These are phyloP conservation scores for Ogataea saltuana DNA, from an alignment of 805 yeast genomes.

Conservation along the genomic window DNA sequence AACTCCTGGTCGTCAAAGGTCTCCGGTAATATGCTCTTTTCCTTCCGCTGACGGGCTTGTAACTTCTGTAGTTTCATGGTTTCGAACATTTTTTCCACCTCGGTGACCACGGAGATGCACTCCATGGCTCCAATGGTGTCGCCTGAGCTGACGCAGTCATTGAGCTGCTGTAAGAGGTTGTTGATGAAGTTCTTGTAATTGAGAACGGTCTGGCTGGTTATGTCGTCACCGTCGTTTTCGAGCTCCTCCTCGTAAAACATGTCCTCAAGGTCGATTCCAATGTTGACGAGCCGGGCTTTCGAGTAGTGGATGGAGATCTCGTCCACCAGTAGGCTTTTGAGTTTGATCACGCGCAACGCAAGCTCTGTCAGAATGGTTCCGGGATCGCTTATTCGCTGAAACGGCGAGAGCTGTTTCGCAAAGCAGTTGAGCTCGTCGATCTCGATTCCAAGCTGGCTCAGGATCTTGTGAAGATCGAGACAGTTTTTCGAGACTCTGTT, in stretches of 20 bases:
- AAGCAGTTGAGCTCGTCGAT: slow-evolving; percentile 48
- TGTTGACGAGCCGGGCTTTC: slow-evolving; percentile 62
- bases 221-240: slow-evolving; percentile 16
- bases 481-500: slow-evolving; percentile 54
- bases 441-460: slow-evolving; percentile 45
- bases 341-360: slow-evolving; percentile 45
- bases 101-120: slow-evolving; percentile 64
- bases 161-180: slow-evolving; percentile 57
- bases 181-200: slow-evolving; percentile 62
- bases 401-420: slow-evolving; percentile 42
- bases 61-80: slow-evolving; percentile 40
- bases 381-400: slow-evolving; percentile 53
- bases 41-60: slow-evolving; percentile 14
- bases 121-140: slow-evolving; percentile 63
- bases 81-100: slow-evolving; percentile 74
- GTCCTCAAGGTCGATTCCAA: slow-evolving; percentile 60
- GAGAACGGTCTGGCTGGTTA: slow-evolving; percentile 44
- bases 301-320: slow-evolving; percentile 59
- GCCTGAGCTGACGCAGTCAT: slow-evolving; percentile 50
- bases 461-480: slow-evolving; percentile 44
- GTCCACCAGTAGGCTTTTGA: slow-evolving; percentile 53
- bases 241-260: slow-evolving; percentile 33
- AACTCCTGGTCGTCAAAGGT: slow-evolving; percentile 6
- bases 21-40: slow-evolving; percentile 9
- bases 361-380: slow-evolving; percentile 51